Evolutionary conservation across 768 basidiomycete species (phyloP).

Genomic region (Serendipita sp.): DNA sequence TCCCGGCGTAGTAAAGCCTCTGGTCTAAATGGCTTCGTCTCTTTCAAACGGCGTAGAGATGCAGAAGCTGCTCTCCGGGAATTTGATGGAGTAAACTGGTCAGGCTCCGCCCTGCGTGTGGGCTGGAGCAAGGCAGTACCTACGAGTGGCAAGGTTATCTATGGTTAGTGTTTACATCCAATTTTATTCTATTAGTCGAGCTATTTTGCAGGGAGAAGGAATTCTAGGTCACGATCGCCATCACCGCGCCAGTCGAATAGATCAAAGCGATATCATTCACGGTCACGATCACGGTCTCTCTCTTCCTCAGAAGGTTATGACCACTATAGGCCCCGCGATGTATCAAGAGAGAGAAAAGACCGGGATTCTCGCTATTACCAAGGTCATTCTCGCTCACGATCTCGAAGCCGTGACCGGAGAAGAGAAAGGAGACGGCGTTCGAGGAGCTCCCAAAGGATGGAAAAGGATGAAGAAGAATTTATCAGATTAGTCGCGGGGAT

Average conservation of each 20-base stretch:
- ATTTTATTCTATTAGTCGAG: not conserved
- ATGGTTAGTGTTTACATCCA: conserved; percentile 37
- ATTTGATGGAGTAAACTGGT: conserved; percentile 90
- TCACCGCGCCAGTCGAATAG: conserved; percentile 23
- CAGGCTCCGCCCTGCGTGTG: conserved; percentile 68
- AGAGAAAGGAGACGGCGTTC: not conserved
- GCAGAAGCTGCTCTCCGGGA: conserved; percentile 81
- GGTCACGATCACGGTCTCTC: conserved; percentile 26
- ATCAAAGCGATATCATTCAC: conserved; percentile 20
- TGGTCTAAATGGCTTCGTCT: conserved; percentile 89
- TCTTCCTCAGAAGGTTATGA: conserved; percentile 13
- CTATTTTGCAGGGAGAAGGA: conserved; percentile 21
- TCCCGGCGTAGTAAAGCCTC: conserved; percentile 50
- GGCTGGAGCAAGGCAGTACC: conserved; percentile 98
- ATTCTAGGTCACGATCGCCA: conserved; percentile 23
- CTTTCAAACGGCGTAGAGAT: conserved; percentile 85
- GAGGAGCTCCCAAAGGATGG: not conserved
- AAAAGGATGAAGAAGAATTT: conserved; percentile 62
- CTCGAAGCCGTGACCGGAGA: not conserved
- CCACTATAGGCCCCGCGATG: conserved; percentile 7
- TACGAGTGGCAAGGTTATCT: conserved; percentile 49
- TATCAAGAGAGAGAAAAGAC: conserved; percentile 7
- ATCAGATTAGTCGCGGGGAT: conserved; percentile 76
- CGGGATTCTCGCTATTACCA: conserved; percentile 16
- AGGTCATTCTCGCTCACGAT: not conserved